Evolutionary conservation across 306 rosid genomes (phyloP).

Genomic region (Cajanus cajan): DNA sequence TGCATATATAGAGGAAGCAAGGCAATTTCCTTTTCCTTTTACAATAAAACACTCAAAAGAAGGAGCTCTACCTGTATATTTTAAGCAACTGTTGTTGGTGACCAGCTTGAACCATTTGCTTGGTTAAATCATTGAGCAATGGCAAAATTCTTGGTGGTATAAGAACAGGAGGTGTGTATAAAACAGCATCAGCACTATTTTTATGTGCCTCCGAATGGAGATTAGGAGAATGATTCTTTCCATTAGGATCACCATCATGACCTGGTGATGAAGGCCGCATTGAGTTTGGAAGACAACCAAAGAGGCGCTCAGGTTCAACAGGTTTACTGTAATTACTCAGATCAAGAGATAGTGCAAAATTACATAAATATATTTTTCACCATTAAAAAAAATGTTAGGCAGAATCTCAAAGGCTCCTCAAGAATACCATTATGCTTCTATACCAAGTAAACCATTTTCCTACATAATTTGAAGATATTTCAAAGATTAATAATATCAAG

Average conservation of each 20-base stretch:
- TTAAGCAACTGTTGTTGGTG: constrained; percentile 67
- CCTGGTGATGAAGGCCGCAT: constrained; percentile 83
- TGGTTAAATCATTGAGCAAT: constrained; percentile 65
- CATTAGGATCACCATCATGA: constrained; percentile 44
- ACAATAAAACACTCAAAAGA: not conserved
- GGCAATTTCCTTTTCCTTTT: not conserved
- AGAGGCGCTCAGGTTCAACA: constrained; percentile 90
- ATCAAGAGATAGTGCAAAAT: not conserved
- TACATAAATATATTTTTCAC: not conserved
- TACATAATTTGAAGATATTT: not conserved
- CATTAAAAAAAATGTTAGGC: not conserved
- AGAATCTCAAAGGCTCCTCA: not conserved
- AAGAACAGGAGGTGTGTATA: constrained; percentile 72
- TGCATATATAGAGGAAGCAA: not conserved
- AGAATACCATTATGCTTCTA: not conserved
- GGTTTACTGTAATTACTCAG: constrained; percentile 63
- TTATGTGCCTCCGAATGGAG: constrained; percentile 50
- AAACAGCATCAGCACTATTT: constrained; percentile 51
- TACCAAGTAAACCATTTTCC: not conserved
- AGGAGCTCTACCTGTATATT: constrained; percentile 53
- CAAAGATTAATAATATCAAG: not conserved
- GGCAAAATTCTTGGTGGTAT: constrained; percentile 77
- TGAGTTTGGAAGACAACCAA: constrained; percentile 76
- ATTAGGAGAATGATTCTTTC: constrained; percentile 47
- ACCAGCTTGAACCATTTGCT: constrained; percentile 87